A percentile compares a stretch with the other conserved stretches of the same genome.
Evolutionary conservation across 106 monocot species (phyloP).

Genomic region (Dendrobium chrysotoxum): DNA sequence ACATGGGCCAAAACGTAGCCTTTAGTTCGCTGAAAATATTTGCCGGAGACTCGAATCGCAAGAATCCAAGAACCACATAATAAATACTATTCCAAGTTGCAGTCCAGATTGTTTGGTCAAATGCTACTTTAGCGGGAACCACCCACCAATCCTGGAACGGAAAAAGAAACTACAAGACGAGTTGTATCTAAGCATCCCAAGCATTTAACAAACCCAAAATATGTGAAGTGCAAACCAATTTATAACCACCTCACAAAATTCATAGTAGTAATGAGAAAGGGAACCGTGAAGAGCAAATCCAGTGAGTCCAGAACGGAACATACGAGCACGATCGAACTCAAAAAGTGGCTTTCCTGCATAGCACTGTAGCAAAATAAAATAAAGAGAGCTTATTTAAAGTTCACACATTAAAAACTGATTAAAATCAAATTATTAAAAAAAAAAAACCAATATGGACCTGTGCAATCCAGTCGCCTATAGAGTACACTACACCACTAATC

Average conservation of each 20-base stretch:
- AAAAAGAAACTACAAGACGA: conserved; percentile 65
- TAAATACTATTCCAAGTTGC: conserved; percentile 95
- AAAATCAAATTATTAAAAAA: background rate
- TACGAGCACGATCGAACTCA: conserved; percentile 82
- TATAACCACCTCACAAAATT: conserved; percentile 73
- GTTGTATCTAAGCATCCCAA: background rate
- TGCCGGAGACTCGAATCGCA: conserved; percentile 70
- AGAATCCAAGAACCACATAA: conserved; percentile 59
- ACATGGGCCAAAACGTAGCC: conserved; percentile 82
- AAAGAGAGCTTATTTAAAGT: background rate
- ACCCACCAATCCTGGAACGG: conserved; percentile 94
- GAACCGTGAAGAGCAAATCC: conserved; percentile 94
- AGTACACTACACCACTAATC: conserved; percentile 95
- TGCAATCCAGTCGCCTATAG: conserved; percentile 94
- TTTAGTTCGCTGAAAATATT: conserved; percentile 59
- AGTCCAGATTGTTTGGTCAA: conserved; percentile 91
- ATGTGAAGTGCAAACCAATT: background rate
- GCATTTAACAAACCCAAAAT: background rate
- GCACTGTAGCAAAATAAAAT: conserved; percentile 51
- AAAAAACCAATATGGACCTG: conserved; percentile 40
- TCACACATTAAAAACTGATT: background rate
- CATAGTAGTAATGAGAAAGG: conserved; percentile 93
- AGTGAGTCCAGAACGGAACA: conserved; percentile 82
- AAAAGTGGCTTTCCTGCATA: conserved; percentile 93
- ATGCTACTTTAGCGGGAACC: conserved; percentile 74